phyloP scores from a whole-genome alignment of 257 asterid species.

The Ajuga chamaepitys region DNA sequence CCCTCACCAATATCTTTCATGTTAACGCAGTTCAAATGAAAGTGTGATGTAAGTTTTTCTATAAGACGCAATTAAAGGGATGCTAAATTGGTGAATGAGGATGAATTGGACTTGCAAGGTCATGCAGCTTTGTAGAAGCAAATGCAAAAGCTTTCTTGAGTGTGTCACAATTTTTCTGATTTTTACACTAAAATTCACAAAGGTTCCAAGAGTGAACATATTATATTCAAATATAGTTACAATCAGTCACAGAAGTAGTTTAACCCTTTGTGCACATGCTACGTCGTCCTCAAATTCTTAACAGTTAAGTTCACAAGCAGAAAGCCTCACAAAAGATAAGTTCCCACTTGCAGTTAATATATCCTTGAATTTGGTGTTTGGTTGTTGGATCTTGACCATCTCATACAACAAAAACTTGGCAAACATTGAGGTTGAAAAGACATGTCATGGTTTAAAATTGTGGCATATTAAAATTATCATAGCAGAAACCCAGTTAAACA shows the following conservation, averaged over 20 bases:
- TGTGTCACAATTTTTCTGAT: neutral
- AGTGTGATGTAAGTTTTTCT: neutral
- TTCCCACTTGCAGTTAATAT: neutral
- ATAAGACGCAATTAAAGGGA: neutral
- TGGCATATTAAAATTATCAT: neutral
- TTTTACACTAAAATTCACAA: neutral
- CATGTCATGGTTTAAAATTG: neutral
- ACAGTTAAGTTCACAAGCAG: neutral
- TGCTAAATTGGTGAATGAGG: neutral
- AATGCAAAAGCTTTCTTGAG: neutral
- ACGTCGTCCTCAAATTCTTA: neutral
- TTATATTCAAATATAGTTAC: neutral
- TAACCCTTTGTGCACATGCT: neutral
- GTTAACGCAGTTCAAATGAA: neutral
- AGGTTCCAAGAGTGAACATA: neutral
- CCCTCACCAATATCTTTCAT: too few relatives aligned
- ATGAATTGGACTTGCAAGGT: neutral
- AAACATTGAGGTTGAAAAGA: neutral
- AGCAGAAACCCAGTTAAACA: slow-evolving; percentile 6
- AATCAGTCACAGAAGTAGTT: slow-evolving; percentile 8
- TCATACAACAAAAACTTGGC: neutral
- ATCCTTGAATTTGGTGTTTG: neutral
- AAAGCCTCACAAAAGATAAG: neutral
- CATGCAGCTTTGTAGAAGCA: neutral
- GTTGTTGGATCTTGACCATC: neutral